A percentile compares a stretch with the other conserved stretches of the same genome.
Conservation (phyloP, 352 stramenopile species). For the Pythium phragmiticola region DNA sequence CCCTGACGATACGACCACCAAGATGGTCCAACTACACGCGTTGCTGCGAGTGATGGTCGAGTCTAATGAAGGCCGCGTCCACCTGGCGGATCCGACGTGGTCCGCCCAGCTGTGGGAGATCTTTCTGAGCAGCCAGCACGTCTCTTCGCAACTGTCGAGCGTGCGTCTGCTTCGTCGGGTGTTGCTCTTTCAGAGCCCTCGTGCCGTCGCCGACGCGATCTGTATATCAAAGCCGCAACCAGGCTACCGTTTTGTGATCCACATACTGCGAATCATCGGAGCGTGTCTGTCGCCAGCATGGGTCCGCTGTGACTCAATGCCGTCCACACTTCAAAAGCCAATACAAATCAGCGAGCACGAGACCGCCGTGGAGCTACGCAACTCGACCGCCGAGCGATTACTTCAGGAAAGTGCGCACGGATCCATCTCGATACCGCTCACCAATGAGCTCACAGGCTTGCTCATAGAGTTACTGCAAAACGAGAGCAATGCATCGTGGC, state of each 20-base stretch:
- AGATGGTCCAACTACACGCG: slow-evolving; percentile 22
- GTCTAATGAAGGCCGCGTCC: slow-evolving; percentile 24
- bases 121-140: slow-evolving; percentile 9
- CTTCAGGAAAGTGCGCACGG: slow-evolving; percentile 4
- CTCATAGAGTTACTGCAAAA: not conserved
- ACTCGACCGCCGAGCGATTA: slow-evolving; percentile 17
- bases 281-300: slow-evolving; percentile 2
- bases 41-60: slow-evolving; percentile 20
- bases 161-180: slow-evolving; percentile 19
- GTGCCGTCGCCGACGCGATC: not conserved
- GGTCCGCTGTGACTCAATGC: not conserved
- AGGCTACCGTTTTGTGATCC: slow-evolving; percentile 4
- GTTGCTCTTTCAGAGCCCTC: slow-evolving; percentile 10
- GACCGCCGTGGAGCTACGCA: slow-evolving; percentile 15
- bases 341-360: not conserved
- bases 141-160: slow-evolving; percentile 11
- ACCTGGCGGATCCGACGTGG: slow-evolving; percentile 22
- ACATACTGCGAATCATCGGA: slow-evolving; percentile 18
- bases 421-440: not conserved
- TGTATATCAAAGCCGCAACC: too few species aligned
- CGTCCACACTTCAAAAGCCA: not conserved
- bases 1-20: not conserved
- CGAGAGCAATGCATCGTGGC: not conserved
- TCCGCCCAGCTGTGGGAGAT: slow-evolving; percentile 21
- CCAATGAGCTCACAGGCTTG: slow-evolving; percentile 14